Percentiles rank a stretch among this genome's conserved stretches.
These are phyloP conservation scores for Cryoendolithus antarcticus DNA, from an alignment of 2,329 filamentous ascomycete genomes.

Conservation along the genomic window DNA sequence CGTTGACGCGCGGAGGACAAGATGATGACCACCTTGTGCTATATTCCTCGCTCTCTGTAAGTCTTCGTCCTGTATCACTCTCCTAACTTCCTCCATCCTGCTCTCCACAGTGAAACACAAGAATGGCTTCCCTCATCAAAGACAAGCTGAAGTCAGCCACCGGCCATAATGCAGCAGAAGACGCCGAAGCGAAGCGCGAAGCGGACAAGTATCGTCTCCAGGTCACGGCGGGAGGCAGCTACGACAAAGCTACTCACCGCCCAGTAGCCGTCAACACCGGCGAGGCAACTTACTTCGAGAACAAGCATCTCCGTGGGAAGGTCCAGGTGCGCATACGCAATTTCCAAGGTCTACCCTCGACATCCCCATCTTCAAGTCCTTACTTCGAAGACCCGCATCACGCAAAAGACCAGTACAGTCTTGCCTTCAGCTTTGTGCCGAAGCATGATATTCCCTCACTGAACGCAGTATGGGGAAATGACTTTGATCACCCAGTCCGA, in stretches of 20 bases:
- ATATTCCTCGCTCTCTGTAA: too few relatives aligned
- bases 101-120: background rate
- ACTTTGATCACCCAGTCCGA: conserved; percentile 82
- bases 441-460: conserved; percentile 50
- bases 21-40: too few relatives aligned
- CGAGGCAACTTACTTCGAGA: conserved; percentile 49
- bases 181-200: conserved; percentile 27
- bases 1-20: too few relatives aligned
- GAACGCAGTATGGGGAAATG: conserved; percentile 82
- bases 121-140: conserved; percentile 16
- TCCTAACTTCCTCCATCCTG: too few relatives aligned
- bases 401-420: conserved; percentile 68
- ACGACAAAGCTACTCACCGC: conserved; percentile 56
- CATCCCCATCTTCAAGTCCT: conserved; percentile 52
- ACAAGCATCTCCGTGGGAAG: conserved; percentile 51
- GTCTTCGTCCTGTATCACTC: too few relatives aligned
- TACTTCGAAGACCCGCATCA: conserved; percentile 69
- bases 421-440: conserved; percentile 65
- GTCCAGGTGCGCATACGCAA: conserved; percentile 65
- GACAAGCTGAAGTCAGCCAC: conserved; percentile 9
- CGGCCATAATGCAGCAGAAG: conserved; percentile 9
- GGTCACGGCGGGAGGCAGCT: conserved; percentile 67
- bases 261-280: conserved; percentile 62
- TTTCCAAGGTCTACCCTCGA: conserved; percentile 51
- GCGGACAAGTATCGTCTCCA: conserved; percentile 58